Evolutionary conservation across 1,284 basidiomycete genomes (phyloP).

Genomic region (Ustilago curta): DNA sequence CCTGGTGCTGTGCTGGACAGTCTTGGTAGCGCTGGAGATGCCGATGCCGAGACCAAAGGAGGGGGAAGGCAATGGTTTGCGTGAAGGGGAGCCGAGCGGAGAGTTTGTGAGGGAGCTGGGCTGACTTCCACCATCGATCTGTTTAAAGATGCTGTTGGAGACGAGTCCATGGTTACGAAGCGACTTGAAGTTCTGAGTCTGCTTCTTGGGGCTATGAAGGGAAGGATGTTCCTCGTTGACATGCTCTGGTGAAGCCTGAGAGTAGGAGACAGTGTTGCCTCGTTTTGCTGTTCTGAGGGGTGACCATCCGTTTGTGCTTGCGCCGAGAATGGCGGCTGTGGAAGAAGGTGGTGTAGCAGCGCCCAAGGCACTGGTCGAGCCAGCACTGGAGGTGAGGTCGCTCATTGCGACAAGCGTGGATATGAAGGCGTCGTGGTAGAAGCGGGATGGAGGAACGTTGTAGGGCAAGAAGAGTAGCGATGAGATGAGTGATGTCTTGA

Average conservation of each 20-base stretch:
- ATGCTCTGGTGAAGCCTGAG: constrained; percentile 32
- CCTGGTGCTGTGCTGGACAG: constrained; percentile 16
- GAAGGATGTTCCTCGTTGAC: constrained; percentile 41
- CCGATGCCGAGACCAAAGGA: constrained; percentile 62
- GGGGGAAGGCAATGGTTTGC: constrained; percentile 19
- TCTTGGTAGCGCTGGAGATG: constrained; percentile 27
- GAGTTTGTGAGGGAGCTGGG: constrained; percentile 24
- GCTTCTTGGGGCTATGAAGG: constrained; percentile 45
- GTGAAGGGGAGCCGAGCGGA: constrained; percentile 18
- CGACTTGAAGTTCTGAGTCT: constrained; percentile 48
- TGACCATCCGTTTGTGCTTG: constrained; percentile 61
- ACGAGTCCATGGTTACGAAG: constrained; percentile 61
- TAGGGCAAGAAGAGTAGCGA: not conserved
- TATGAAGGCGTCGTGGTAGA: not conserved
- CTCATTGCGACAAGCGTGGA: constrained; percentile 30
- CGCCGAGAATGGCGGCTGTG: constrained; percentile 59
- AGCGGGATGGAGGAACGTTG: not conserved
- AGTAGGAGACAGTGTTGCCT: constrained; percentile 32
- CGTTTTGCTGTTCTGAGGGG: constrained; percentile 45
- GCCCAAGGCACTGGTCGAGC: constrained; percentile 12
- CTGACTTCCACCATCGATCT: constrained; percentile 34
- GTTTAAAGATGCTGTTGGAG: constrained; percentile 63
- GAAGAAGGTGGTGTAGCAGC: constrained; percentile 45
- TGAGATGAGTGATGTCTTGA: not conserved
- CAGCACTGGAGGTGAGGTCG: constrained; percentile 16